Evolutionary conservation across 2,329 filamentous ascomycete genomes (phyloP), one percentile per base, ranked within the genome.

Genomic region (Alternaria arborescens): DNA sequence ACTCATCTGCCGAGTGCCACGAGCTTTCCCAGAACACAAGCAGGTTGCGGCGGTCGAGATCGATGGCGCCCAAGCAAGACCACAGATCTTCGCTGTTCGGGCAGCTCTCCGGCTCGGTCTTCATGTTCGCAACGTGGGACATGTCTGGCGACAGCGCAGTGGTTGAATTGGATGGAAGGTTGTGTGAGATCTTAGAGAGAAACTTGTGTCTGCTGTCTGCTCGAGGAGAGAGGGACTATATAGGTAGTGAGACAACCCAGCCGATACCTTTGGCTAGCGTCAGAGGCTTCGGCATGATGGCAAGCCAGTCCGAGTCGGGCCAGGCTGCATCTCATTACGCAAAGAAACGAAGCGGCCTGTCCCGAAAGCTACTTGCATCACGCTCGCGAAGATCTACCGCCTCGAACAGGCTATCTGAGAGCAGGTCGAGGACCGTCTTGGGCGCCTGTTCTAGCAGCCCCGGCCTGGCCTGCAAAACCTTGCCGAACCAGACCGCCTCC

Each of bases 271-370:
- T 20, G 1, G 16, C 16, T 42, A 20, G 36, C 16, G 36, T 56
- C 3, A 36, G 1, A 12, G 36, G 18, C 8, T 34, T 41, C 5
- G 8, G 26, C 8, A 43, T 43, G 14, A 10, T 18, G 16, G 32
- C 14, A 56, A 3, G 44, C 53, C 28, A 55, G 48, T 36, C 36
- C 5, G 12, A 43, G n/a, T 55, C 14, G 12, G 5, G 36, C 4
- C 7, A 54, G 44, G 26, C 8, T 18, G 5, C 20, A 48, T 62
- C 40, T 32, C 54, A 57, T 11, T 44, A 47, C 12, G 14, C 42
- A 55, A 61, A 51, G 40, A 61, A 64, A 7, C 38, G 20, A 42
- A 64, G 61, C 8, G 41, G 58, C 8, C 38, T 58, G 53, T 51
- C 41, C 8, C 36, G 41, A n/a, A 58, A 64, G 8, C 46, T 41